A percentile compares a stretch with the other conserved stretches of the same genome.
Evolutionary conservation across 495 filamentous ascomycete genomes (phyloP).

Genomic region (Talaromyces stipitatus): DNA sequence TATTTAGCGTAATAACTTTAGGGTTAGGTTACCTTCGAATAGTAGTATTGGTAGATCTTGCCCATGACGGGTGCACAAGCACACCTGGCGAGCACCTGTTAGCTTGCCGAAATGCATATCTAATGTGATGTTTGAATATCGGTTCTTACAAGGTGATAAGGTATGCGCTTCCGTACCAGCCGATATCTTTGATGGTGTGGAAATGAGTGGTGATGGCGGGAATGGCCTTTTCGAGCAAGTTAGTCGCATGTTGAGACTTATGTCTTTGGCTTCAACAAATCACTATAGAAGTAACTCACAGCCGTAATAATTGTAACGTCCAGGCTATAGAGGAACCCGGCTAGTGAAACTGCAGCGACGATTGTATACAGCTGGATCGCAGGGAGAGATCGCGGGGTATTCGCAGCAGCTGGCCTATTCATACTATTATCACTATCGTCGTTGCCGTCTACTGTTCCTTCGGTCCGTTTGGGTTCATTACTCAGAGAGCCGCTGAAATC

Average conservation of each 20-base stretch:
- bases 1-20: too few relatives aligned
- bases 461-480: conserved; percentile 3
- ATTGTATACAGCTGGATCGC: conserved; percentile 13
- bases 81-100: not conserved
- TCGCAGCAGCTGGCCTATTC: not conserved
- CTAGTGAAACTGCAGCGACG: conserved; percentile 20
- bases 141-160: conserved; percentile 41
- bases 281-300: conserved; percentile 14
- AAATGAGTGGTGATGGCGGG: conserved; percentile 41
- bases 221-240: conserved; percentile 22
- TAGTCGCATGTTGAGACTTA: too few relatives aligned
- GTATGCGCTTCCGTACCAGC: conserved; percentile 46
- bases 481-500: not conserved
- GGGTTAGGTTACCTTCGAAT: too few relatives aligned
- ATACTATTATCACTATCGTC: not conserved
- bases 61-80: conserved; percentile 27
- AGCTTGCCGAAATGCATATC: not conserved
- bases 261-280: too few relatives aligned
- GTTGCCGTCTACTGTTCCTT: not conserved
- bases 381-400: not conserved
- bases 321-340: conserved; percentile 33
- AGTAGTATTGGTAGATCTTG: conserved; percentile 7
- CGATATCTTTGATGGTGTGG: conserved; percentile 35
- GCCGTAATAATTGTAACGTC: conserved; percentile 39
- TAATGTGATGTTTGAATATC: not conserved